Evolutionary conservation across 208 protist species (phyloP).

Genomic region (Crithidia brevicula): DNA sequence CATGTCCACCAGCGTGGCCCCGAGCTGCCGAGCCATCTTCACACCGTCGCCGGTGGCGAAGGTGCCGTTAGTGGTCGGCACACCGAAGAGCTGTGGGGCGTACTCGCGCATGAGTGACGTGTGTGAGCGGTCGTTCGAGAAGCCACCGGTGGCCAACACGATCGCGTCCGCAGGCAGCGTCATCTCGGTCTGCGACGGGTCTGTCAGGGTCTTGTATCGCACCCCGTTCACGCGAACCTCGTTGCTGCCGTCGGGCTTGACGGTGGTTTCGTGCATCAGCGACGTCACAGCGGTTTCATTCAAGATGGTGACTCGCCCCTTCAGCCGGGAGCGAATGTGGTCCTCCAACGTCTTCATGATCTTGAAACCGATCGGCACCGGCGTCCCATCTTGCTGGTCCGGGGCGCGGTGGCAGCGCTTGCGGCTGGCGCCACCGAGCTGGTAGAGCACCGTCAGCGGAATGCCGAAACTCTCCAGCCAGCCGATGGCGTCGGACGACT

Average conservation of each 20-base stretch:
- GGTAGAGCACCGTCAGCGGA: constrained; percentile 78
- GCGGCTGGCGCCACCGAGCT: constrained; percentile 90
- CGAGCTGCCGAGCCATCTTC: constrained; percentile 65
- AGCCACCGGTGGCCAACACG: constrained; percentile 92
- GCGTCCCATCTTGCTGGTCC: constrained; percentile 53
- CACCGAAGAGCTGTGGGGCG: constrained; percentile 65
- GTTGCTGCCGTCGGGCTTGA: constrained; percentile 42
- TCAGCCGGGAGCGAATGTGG: constrained; percentile 60
- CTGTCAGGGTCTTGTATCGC: constrained; percentile 35
- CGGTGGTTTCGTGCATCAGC: constrained; percentile 40
- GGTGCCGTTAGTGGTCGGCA: constrained; percentile 93
- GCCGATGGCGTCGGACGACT: constrained; percentile 58
- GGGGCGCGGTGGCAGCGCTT: constrained; percentile 88
- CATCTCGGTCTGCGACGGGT: constrained; percentile 30
- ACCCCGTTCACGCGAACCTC: constrained; percentile 63
- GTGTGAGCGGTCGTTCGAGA: constrained; percentile 58
- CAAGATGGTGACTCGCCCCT: constrained; percentile 55
- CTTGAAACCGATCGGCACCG: constrained; percentile 78
- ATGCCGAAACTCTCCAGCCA: constrained; percentile 77
- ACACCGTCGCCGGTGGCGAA: constrained; percentile 86
- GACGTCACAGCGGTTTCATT: constrained; percentile 38
- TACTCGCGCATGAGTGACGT: constrained; percentile 83
- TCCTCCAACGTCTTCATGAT: constrained; percentile 78
- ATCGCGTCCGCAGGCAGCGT: constrained; percentile 67
- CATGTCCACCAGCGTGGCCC: constrained; percentile 87